Percentiles rank a stretch among this genome's conserved stretches.
Conservation (phyloP, 2,329 filamentous ascomycete species). For the Biscogniauxia sp. region DNA sequence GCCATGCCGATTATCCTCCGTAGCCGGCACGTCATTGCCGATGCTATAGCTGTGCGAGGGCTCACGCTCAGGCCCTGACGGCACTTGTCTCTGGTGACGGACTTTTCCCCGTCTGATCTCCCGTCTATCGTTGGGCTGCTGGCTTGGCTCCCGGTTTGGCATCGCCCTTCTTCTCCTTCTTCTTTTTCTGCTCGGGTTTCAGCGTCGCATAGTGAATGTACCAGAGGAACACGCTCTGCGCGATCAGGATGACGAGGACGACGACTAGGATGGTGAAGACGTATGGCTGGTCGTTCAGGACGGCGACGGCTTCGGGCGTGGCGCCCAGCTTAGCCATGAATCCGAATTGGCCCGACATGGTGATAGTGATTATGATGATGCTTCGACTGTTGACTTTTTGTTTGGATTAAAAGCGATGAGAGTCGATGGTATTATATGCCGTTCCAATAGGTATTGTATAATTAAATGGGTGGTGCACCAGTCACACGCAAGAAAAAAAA, state of each 20-base stretch:
- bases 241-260: conserved; percentile 48
- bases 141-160: conserved; percentile 32
- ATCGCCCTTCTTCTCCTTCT: conserved; percentile 41
- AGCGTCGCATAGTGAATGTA: conserved; percentile 59
- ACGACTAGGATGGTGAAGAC: conserved; percentile 57
- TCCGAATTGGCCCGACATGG: conserved; percentile 52
- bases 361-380: conserved; percentile 6
- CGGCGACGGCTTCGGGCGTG: conserved; percentile 55
- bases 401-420: conserved; percentile 2
- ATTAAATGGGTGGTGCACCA: conserved; percentile 20
- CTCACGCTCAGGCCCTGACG: background rate
- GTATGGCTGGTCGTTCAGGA: conserved; percentile 59
- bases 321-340: conserved; percentile 57
- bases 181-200: conserved; percentile 60
- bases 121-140: conserved; percentile 25
- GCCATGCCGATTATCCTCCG: background rate
- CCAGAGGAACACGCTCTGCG: conserved; percentile 49
- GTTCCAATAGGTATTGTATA: conserved; percentile 12
- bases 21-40: background rate
- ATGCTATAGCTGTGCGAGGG: background rate
- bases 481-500: conserved; percentile 22
- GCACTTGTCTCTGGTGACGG: background rate
- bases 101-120: background rate
- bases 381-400: conserved; percentile 3
- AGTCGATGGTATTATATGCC: conserved; percentile 8